phyloP scores from a whole-genome alignment of 768 basidiomycete species.

The Tylopilus sp. region DNA sequence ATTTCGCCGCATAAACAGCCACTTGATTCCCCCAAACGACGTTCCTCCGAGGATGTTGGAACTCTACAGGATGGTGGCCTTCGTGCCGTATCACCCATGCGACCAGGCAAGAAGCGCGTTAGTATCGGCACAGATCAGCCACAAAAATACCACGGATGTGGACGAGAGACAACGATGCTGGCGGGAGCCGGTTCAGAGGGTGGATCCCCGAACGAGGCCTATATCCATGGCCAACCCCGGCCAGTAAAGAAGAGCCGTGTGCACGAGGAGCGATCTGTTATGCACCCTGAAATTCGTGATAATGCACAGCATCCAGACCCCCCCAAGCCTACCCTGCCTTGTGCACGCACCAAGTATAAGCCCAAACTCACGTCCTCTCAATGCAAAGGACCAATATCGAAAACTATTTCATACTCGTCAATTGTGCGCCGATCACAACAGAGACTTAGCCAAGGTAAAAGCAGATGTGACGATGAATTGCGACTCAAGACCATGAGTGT shows the following conservation, averaged over 20 bases:
- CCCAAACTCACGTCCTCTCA: slow-evolving; percentile 14
- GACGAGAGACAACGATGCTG: slow-evolving; percentile 31
- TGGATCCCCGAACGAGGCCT: slow-evolving; percentile 17
- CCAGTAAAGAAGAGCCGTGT: slow-evolving; percentile 1
- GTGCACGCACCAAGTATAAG: slow-evolving; percentile 30
- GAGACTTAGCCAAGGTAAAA: slow-evolving; percentile 6
- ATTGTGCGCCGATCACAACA: slow-evolving; percentile 9
- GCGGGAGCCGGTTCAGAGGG: slow-evolving; percentile 6
- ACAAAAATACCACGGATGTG: slow-evolving; percentile 22
- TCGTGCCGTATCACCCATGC: slow-evolving; percentile 38
- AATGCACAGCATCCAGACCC: not conserved
- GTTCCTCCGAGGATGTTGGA: slow-evolving; percentile 10
- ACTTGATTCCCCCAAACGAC: not conserved
- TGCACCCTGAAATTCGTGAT: slow-evolving; percentile 4
- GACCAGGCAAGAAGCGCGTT: slow-evolving; percentile 47
- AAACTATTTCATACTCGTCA: slow-evolving; percentile 20
- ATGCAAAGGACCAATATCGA: slow-evolving; percentile 17
- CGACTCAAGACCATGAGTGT: slow-evolving; percentile 2
- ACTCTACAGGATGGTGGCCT: slow-evolving; percentile 16
- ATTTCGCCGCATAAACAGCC: slow-evolving; percentile 42
- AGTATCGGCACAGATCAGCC: slow-evolving; percentile 26
- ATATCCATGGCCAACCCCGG: slow-evolving; percentile 6
- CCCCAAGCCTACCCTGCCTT: slow-evolving; percentile 17
- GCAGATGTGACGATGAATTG: slow-evolving; percentile 9
- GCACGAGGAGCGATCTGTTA: slow-evolving; percentile 6